Conservation (phyloP, 1,284 basidiomycete genomes). For the Veloboletus limbatus region DNA sequence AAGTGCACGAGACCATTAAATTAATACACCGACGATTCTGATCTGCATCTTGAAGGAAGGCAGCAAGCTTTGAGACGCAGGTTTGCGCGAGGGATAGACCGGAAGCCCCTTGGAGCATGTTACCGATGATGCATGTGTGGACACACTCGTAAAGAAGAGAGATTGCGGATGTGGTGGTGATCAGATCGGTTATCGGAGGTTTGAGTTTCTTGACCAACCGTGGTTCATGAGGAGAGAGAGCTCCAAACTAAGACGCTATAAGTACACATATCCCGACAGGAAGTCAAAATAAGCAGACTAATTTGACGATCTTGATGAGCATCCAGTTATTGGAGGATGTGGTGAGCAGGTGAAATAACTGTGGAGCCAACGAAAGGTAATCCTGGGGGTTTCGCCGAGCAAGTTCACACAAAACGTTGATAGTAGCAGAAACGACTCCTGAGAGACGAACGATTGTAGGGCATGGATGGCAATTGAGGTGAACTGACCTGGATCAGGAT, state of each 20-base stretch:
- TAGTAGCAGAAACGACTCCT: conserved; percentile 91
- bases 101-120: conserved; percentile 82
- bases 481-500: conserved; percentile 71
- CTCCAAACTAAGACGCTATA: conserved; percentile 69
- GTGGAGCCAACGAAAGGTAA: conserved; percentile 85
- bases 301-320: conserved; percentile 98
- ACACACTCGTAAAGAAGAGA: conserved; percentile 98
- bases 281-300: conserved; percentile 49
- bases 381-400: conserved; percentile 76
- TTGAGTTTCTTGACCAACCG: conserved; percentile 93
- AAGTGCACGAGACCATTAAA: conserved; percentile 11
- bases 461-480: neutral
- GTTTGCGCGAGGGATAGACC: conserved; percentile 83
- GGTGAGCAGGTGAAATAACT: conserved; percentile 92
- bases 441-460: conserved; percentile 1
- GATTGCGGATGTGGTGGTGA: conserved; percentile 94
- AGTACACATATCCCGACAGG: neutral
- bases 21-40: conserved; percentile 74
- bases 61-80: conserved; percentile 92
- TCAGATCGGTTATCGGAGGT: conserved; percentile 90
- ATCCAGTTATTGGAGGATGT: conserved; percentile 99
- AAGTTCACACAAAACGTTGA: conserved; percentile 94
- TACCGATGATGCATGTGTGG: conserved; percentile 95
- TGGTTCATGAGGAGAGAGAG: conserved; percentile 87
- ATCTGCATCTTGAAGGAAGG: conserved; percentile 89